Evolutionary conservation across 495 filamentous ascomycete species (phyloP), one percentile per base, ranked within the genome.

Genomic region (Beverwykella pulmonaria): DNA sequence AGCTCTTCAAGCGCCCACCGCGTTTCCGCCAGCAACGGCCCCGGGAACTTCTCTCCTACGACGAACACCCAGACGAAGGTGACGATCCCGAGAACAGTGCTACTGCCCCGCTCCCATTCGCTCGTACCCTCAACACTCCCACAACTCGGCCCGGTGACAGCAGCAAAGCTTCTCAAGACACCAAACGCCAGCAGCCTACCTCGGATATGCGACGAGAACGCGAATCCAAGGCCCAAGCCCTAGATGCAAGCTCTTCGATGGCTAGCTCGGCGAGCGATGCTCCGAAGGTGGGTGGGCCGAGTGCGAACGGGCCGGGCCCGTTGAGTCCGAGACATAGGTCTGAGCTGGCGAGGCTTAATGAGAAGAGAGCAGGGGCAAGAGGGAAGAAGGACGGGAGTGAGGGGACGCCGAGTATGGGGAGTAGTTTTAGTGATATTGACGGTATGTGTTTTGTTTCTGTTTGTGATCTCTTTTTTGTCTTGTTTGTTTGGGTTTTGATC

Each of bases 351-450:
- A 50, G 15, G 17, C 39, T 44, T 44, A 44, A 44, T 44, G 39
- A 44, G 6, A 9, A n/a, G 17, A 70, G 41, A 22, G 59, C 69
- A 41, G 15, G 78, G 76, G 41, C 78, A 81, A 12, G 83, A 81
- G 29, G 83, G 79, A 15, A 82, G 85, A 55, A 49, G 27, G 88
- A 91, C 41, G 83, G 86, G 6, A 96, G 92, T 70, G 92, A 96
- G 64, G 92, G 81, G 54, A 92, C 91, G 1, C 94, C 92, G 0
- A 98, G 95, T 69, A 98, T 98, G 90, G 92, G 93, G 0, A 97
- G 92, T 73, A 97, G 93, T 75, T 98, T 96, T 73, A 97, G 93
- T 76, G 94, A 98, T 79, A 81, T 98, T 27, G 95, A 98, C 76
- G 92, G 91, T 93, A 82, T 66, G 82, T 22, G 3, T 57, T 9